These are phyloP conservation scores for Pinus albicaulis DNA, from an alignment of 75 land plant species.

Conservation along the genomic window DNA sequence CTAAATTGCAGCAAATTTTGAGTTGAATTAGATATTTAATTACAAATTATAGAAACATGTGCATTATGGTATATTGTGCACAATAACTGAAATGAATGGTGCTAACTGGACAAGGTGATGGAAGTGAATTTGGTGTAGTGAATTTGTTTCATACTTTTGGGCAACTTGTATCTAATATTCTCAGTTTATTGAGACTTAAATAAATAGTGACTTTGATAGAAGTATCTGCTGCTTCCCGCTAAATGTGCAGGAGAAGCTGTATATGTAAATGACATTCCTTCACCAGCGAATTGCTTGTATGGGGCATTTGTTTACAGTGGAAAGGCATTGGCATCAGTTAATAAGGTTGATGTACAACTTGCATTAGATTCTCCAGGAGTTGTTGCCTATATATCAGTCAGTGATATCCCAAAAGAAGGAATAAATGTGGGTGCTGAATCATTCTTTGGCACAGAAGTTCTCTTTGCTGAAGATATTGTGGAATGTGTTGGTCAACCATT, in stretches of 20 bases:
- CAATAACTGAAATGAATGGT: neutral
- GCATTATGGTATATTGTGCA: neutral
- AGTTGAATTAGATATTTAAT: neutral
- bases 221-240: neutral
- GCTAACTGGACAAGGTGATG: neutral
- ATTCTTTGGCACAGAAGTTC: conserved; percentile 38
- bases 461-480: conserved; percentile 60
- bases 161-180: neutral
- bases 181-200: neutral
- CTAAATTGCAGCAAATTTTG: neutral
- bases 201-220: neutral
- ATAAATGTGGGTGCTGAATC: conserved; percentile 50
- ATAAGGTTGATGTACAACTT: conserved; percentile 33
- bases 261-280: conserved; percentile 88
- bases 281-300: conserved; percentile 70
- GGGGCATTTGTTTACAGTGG: conserved; percentile 80
- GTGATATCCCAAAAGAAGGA: conserved; percentile 78
- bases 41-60: neutral
- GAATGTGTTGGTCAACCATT: conserved; percentile 73
- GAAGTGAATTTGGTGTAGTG: neutral
- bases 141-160: neutral
- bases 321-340: conserved; percentile 64
- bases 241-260: conserved; percentile 80
- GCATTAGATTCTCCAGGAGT: conserved; percentile 37
- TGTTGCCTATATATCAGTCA: conserved; percentile 37